Evolutionary conservation across 2,329 filamentous ascomycete species (phyloP), one percentile per base, ranked within the genome.

Genomic region (Epichloe elymi): DNA sequence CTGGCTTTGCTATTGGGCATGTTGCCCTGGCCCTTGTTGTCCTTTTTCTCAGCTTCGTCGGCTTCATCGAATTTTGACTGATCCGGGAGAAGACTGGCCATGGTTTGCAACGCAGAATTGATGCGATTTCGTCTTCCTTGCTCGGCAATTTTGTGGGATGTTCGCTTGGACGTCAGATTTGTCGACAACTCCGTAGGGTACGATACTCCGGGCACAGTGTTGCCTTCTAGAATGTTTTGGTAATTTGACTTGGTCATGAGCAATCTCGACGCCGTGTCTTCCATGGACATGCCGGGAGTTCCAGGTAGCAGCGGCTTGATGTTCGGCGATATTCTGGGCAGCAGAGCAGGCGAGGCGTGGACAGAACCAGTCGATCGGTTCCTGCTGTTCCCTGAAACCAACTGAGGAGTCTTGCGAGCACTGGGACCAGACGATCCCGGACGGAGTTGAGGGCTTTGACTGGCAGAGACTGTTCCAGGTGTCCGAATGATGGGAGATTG

Each of bases 211-310:
- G 90, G 90, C 1, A 96, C 81, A 51, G 85, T 83, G 48, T 89
- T 97, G 46, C 93, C 93, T 65, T 97, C 93, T 11, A 98, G 71
- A 38, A 98, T 93, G 60, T 96, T 95, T 62, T 97, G 91, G 61
- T 98, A 98, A 62, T 98, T 98, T 2, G 91, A 97, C 65, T 97
- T 97, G 15, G 87, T 88, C 37, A 90, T 87, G 30, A 98, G 76
- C 43, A 97, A 77, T 30, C 88, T 76, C n/a, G 79, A 83, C 0
- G 80, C 75, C 2, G 78, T 75, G 58, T 81, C 78, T 57, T 82
- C 79, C 4, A 72, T 73, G 1, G 76, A 72, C 51, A 74, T 68
- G 3, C 74, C 74, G 4, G 71, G 61, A 0, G 67, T 66, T 26
- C 70, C 83, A 19, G 89, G 88, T 45, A 96, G 76, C 20, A 96